These are phyloP conservation scores for Euptelea pleiosperma DNA, from an alignment of 164 flowering plant genomes.

Conservation along the genomic window DNA sequence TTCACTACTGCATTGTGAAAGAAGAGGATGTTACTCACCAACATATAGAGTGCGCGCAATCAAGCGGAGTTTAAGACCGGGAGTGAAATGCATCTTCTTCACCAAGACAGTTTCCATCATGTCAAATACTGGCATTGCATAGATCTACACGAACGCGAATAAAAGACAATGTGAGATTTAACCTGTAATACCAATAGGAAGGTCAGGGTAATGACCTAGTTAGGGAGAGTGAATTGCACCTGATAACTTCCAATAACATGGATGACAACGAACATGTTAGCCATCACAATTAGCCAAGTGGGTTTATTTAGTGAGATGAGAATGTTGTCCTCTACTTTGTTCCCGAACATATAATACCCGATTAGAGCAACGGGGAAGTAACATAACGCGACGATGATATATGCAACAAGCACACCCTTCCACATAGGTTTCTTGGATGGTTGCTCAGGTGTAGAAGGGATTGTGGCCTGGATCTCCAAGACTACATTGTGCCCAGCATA, in stretches of 20 bases:
- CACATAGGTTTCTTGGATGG: slow-evolving; percentile 71
- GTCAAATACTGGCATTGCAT: slow-evolving; percentile 67
- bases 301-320: slow-evolving; percentile 51
- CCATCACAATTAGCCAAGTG: slow-evolving; percentile 50
- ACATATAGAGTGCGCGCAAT: slow-evolving; percentile 45
- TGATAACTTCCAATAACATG: slow-evolving; percentile 65
- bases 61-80: slow-evolving; percentile 42
- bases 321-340: slow-evolving; percentile 48
- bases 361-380: slow-evolving; percentile 55
- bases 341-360: slow-evolving; percentile 54
- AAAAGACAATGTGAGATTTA: background rate
- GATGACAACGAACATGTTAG: slow-evolving; percentile 57
- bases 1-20: too few species aligned
- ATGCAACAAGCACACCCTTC: slow-evolving; percentile 52
- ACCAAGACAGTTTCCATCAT: slow-evolving; percentile 59
- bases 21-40: slow-evolving; percentile 31
- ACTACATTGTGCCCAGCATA: slow-evolving; percentile 76
- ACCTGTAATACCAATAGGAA: background rate
- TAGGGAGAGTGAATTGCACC: slow-evolving; percentile 24
- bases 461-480: slow-evolving; percentile 68
- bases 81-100: slow-evolving; percentile 38
- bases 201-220: too few species aligned
- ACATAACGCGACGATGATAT: slow-evolving; percentile 43
- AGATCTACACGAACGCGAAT: slow-evolving; percentile 27
- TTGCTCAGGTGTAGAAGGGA: slow-evolving; percentile 58